phyloP scores from a whole-genome alignment of 2,329 filamentous ascomycete species.

The Aspergillus latus region DNA sequence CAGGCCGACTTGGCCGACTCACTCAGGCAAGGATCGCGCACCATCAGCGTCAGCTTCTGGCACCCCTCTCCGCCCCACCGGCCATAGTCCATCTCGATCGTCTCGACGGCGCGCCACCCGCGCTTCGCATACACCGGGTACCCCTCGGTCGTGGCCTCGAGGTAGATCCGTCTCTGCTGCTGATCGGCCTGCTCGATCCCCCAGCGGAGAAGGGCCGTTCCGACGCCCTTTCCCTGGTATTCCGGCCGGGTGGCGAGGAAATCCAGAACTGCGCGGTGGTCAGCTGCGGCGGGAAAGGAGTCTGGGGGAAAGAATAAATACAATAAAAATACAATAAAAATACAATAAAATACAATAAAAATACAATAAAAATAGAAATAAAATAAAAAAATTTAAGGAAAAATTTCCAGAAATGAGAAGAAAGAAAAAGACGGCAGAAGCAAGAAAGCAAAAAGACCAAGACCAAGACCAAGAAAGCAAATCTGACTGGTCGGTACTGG shows the following conservation, averaged over 20 bases:
- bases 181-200: conserved; percentile 50
- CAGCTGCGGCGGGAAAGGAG: neutral
- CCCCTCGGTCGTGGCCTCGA: conserved; percentile 54
- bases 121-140: conserved; percentile 50
- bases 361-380: no score
- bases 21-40: conserved; percentile 8
- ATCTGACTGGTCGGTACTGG: neutral
- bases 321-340: no score
- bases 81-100: conserved; percentile 38
- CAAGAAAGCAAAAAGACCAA: no score
- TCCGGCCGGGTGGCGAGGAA: conserved; percentile 17
- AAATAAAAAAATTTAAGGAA: no score
- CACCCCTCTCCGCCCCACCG: conserved; percentile 26
- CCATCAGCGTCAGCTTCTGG: conserved; percentile 29
- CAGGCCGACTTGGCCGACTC: neutral
- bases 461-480: neutral
- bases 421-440: no score
- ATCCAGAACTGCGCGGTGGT: conserved; percentile 15
- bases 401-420: no score
- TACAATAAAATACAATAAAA: no score
- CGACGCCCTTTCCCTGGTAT: conserved; percentile 19
- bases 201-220: conserved; percentile 35
- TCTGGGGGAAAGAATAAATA: no score
- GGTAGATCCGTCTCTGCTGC: conserved; percentile 46
- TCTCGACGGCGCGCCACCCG: conserved; percentile 48